phyloP scores from a whole-genome alignment of 129 eudicot genomes.

The Centrapalus pauciflorus region DNA sequence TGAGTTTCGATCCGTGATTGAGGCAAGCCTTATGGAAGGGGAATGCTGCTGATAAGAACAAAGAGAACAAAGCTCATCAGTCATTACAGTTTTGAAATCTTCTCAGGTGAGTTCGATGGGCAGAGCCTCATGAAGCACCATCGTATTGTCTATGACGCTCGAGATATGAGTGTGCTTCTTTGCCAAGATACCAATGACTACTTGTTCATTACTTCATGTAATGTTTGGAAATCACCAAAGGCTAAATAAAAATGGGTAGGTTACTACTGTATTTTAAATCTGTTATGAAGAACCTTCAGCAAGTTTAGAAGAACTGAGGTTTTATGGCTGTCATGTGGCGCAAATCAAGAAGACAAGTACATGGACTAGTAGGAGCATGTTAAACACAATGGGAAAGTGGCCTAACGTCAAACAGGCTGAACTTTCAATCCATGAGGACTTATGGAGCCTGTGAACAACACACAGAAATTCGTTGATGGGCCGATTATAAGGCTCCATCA shows the following conservation, averaged over 20 bases:
- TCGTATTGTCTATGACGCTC: background rate
- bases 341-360: too few species aligned
- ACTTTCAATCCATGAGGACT: too few species aligned
- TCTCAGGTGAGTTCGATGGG: background rate
- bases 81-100: background rate
- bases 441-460: too few species aligned
- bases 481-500: too few species aligned
- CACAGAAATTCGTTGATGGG: too few species aligned
- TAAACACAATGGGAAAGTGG: too few species aligned
- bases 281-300: background rate
- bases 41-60: too few species aligned
- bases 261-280: background rate
- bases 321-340: background rate
- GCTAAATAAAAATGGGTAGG: background rate
- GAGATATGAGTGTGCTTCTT: background rate
- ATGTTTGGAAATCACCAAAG: background rate
- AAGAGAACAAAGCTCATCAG: conserved; percentile 3
- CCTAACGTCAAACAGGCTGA: too few species aligned
- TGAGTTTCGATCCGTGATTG: background rate
- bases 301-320: background rate
- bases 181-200: background rate
- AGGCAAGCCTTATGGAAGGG: background rate
- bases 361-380: too few species aligned
- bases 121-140: background rate
- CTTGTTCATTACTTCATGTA: background rate